Evolutionary conservation across 352 stramenopile species (phyloP).

Genomic region (Blastocystis sp.): DNA sequence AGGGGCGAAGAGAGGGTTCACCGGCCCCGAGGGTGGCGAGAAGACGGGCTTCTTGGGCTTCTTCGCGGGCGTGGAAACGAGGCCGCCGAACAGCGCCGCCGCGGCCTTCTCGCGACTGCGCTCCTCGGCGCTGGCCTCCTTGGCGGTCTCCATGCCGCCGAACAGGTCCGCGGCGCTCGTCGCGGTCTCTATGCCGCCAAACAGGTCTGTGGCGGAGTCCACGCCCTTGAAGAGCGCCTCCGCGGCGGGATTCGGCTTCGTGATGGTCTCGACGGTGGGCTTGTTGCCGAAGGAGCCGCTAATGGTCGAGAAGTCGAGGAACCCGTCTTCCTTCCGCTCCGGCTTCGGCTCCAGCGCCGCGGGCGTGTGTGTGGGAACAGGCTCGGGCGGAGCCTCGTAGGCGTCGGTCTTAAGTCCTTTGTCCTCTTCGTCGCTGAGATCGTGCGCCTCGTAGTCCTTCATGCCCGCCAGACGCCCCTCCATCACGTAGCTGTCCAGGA

Average conservation of each 20-base stretch:
- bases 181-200: background rate
- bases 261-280: background rate
- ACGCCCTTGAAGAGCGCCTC: background rate
- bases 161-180: background rate
- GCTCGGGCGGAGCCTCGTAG: conserved; percentile 26
- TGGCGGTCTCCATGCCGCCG: background rate
- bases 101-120: background rate
- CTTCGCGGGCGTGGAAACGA: background rate
- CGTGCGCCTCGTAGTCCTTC: conserved; percentile 35
- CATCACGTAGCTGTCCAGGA: conserved; percentile 48
- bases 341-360: background rate
- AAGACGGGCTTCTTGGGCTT: background rate
- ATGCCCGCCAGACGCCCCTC: conserved; percentile 9
- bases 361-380: background rate
- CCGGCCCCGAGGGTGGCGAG: background rate
- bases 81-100: conserved; percentile 15
- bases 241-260: background rate
- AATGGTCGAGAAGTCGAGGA: conserved; percentile 32
- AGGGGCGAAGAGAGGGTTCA: background rate
- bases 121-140: background rate
- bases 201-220: background rate
- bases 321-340: background rate
- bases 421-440: conserved; percentile 46
- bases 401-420: conserved; percentile 41
- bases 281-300: conserved; percentile 21